phyloP scores from a whole-genome alignment of 768 basidiomycete genomes.

The Mycena polygramma region DNA sequence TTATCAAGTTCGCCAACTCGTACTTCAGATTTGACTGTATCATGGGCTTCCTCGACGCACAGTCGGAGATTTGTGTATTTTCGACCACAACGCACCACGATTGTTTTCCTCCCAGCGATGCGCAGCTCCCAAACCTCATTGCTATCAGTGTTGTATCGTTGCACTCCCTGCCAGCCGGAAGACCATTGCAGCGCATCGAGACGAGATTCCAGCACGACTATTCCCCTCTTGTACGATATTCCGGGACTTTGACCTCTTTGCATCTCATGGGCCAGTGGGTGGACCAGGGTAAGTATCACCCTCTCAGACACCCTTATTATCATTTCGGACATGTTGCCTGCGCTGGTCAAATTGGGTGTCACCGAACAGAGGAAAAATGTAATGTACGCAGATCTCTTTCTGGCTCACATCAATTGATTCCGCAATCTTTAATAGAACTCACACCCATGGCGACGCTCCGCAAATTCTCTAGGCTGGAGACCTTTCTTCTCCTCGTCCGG shows the following conservation, averaged over 20 bases:
- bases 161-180: not conserved
- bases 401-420: not conserved
- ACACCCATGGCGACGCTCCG: not conserved
- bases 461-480: constrained; percentile 1
- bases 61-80: constrained; percentile 22
- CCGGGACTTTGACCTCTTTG: constrained; percentile 15
- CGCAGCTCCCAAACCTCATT: constrained; percentile 13
- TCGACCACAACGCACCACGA: not conserved
- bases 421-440: not conserved
- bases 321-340: constrained; percentile 5
- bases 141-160: not conserved
- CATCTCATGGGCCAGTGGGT: constrained; percentile 2
- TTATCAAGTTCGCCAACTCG: constrained; percentile 16
- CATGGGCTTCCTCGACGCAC: not conserved
- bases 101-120: not conserved
- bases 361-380: not conserved
- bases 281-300: fast-evolving
- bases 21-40: not conserved
- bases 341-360: constrained; percentile 12
- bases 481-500: constrained; percentile 7
- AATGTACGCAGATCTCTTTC: not conserved
- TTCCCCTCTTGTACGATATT: not conserved
- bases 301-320: not conserved
- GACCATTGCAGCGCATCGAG: constrained; percentile 21
- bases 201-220: not conserved